phyloP scores from a whole-genome alignment of 805 yeast species.

The Candida multigemmis region DNA sequence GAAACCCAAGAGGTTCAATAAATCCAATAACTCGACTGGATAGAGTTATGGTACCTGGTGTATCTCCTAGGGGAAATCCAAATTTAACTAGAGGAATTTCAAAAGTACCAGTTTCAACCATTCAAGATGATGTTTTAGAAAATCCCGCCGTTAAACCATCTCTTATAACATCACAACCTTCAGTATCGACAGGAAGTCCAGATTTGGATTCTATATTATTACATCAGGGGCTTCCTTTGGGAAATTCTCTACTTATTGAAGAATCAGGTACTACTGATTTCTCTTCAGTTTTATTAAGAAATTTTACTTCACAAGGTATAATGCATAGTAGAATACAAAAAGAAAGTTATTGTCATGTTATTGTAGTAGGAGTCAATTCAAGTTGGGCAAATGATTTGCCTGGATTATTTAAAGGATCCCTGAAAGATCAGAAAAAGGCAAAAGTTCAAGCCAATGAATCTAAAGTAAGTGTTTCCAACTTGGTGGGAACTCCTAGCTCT shows the following conservation, averaged over 20 bases:
- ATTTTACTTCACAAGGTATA: constrained; percentile 71
- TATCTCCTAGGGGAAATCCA: constrained; percentile 2
- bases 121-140: constrained; percentile 4
- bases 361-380: constrained; percentile 51
- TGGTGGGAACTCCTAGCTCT: too few species aligned
- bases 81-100: constrained; percentile 1
- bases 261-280: constrained; percentile 89
- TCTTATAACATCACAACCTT: constrained; percentile 59
- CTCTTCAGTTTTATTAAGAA: constrained; percentile 56
- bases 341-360: constrained; percentile 40
- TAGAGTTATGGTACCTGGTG: constrained; percentile 2
- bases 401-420: constrained; percentile 63
- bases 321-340: constrained; percentile 47
- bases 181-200: constrained; percentile 71
- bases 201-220: constrained; percentile 67
- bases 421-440: constrained; percentile 56
- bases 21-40: constrained; percentile 2
- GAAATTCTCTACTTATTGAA: constrained; percentile 60
- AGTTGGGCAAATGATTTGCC: constrained; percentile 67
- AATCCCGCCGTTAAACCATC: constrained; percentile 73
- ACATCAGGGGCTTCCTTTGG: constrained; percentile 84
- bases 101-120: constrained; percentile 3
- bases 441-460: constrained; percentile 48
- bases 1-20: too few species aligned
- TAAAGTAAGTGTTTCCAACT: constrained; percentile 60